These are phyloP conservation scores for Cryptococcus sp. DNA, from an alignment of 1,284 basidiomycete species.

Conservation along the genomic window DNA sequence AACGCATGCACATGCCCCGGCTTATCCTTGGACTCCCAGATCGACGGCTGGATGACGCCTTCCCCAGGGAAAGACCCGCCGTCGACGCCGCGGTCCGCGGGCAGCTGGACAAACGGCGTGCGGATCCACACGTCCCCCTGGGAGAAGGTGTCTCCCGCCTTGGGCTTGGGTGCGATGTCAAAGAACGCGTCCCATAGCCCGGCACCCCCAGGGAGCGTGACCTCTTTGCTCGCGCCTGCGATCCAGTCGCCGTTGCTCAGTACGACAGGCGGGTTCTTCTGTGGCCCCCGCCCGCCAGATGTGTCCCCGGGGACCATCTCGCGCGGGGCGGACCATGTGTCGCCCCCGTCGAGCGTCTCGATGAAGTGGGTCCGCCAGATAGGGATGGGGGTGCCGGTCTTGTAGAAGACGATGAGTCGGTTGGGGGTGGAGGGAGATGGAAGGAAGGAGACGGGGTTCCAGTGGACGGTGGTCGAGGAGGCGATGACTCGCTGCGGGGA, in stretches of 20 bases:
- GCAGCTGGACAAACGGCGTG: constrained; percentile 16
- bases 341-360: constrained; percentile 11
- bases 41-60: constrained; percentile 23
- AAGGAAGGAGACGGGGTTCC: constrained; percentile 24
- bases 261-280: constrained; percentile 20
- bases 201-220: constrained; percentile 11
- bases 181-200: constrained; percentile 20
- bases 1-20: constrained; percentile 14
- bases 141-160: constrained; percentile 1
- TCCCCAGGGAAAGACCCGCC: constrained; percentile 20
- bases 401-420: constrained; percentile 19
- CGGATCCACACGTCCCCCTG: constrained; percentile 20
- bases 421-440: constrained; percentile 8
- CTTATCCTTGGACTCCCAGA: constrained; percentile 11
- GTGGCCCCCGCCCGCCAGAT: constrained; percentile 19
- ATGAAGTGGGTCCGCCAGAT: constrained; percentile 15
- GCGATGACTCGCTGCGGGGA: constrained; percentile 10
- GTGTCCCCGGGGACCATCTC: constrained; percentile 16
- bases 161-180: constrained; percentile 12
- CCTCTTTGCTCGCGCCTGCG: constrained; percentile 18
- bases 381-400: constrained; percentile 21
- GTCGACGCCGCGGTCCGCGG: constrained; percentile 15
- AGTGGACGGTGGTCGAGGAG: constrained; percentile 13
- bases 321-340: constrained; percentile 13
- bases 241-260: constrained; percentile 21